Evolutionary conservation across 1,284 basidiomycete genomes (phyloP).

Genomic region (Takashimella koratensis): DNA sequence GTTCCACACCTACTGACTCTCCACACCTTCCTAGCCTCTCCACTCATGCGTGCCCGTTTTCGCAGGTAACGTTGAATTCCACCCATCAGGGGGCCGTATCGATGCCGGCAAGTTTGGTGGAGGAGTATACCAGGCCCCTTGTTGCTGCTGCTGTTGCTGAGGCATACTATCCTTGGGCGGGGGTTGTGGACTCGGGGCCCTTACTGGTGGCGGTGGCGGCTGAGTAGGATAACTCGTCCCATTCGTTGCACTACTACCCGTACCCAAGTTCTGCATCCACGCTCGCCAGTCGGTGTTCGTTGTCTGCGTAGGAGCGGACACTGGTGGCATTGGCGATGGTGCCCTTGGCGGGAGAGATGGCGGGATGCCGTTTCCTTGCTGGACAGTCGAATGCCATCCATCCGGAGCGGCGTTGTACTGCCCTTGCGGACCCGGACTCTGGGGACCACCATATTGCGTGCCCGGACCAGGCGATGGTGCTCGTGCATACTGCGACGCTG

Average conservation of each 20-base stretch:
- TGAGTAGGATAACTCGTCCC: not conserved
- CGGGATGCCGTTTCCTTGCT: not conserved
- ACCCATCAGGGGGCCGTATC: conserved; percentile 33
- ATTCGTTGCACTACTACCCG: conserved; percentile 1
- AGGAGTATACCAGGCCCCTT: conserved; percentile 26
- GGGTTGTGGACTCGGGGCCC: conserved; percentile 20
- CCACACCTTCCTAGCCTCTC: not conserved
- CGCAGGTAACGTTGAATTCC: conserved; percentile 26
- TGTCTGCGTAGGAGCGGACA: not conserved
- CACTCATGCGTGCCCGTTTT: conserved; percentile 3
- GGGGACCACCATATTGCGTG: not conserved
- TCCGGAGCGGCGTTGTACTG: conserved; percentile 1
- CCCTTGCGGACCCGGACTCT: not conserved
- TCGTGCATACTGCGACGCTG: not conserved
- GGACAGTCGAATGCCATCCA: not conserved
- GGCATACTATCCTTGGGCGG: conserved; percentile 10
- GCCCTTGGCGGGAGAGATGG: not conserved
- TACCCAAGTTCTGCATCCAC: conserved; percentile 31
- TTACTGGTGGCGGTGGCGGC: not conserved
- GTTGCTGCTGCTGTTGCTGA: conserved; percentile 5
- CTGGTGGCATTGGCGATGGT: not conserved
- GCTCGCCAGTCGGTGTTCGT: conserved; percentile 33
- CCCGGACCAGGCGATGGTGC: not conserved
- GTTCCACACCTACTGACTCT: too few species aligned
- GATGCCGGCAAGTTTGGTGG: conserved; percentile 28